Base-by-base conservation (phyloP, 306 rosid genomes). In the Cucurbita argyrosperma region DNA sequence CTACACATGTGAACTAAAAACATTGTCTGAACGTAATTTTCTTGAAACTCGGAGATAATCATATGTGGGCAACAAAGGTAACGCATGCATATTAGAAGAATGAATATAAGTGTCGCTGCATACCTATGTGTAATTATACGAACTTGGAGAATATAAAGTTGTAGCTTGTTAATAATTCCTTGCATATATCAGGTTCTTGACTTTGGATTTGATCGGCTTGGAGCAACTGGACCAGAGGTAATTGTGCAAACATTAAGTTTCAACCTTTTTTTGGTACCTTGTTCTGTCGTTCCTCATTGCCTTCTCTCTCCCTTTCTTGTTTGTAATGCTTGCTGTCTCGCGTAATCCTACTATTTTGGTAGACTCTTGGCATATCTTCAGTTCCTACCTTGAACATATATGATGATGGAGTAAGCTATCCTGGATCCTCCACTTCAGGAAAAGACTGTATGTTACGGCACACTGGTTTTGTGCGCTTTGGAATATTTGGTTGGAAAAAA, bases 161-260 rank as follows among this genome's bases (percentile, higher is more conserved):
- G 50, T 39, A 39, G 50, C 43, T 84, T 26, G 56, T 83, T 71
- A 54, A 81, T 81, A 39, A 60, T 46, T 80, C 78, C 23, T 82
- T 86, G 83, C 75, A 71, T 80, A 53, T 76, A 50, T 60, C 58
- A 94, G 96, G 84, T 94, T 82, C 90, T 94, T 80, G 99, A 94
- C 90, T 94, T 94, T 46, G 99, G 61, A 64, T 89, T 94, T 84
- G 97, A 94, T 19, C 90, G 97, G 64, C n/a, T 94, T 76, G 97
- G 99, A 45, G 99, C 96, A 68, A 84, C 80, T 71, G 97, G 87
- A 78, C 80, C 96, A 62, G 77, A 79, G 99, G 97, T 94, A 76
- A 76, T 45, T 23, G 21, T n/a, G n/a, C 21, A 5, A 50, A 50
- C 60, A 50, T 14, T 70, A 70, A 70, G 74, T 70, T 49, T 51